These are phyloP conservation scores for Cladorrhinum sp. DNA, from an alignment of 2,329 filamentous ascomycete species.

Conservation along the genomic window DNA sequence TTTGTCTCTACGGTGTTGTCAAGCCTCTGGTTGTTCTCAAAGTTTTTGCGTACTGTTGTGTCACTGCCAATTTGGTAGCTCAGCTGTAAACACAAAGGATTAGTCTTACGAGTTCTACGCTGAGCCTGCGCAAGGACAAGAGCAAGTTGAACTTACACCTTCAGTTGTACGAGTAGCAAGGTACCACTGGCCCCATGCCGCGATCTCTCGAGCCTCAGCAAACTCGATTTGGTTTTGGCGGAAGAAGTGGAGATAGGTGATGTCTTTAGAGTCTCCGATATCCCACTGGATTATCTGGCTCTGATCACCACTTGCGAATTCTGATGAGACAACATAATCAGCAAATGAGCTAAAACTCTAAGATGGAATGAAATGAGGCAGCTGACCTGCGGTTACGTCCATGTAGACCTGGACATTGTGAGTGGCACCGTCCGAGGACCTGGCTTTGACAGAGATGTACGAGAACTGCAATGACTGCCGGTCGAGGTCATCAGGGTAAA, in stretches of 20 bases:
- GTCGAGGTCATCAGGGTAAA: conserved; percentile 63
- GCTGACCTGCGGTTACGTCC: conserved; percentile 66
- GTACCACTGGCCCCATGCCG: conserved; percentile 79
- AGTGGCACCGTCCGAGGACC: conserved; percentile 57
- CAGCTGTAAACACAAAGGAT: conserved; percentile 39
- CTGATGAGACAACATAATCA: conserved; percentile 38
- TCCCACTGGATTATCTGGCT: conserved; percentile 60
- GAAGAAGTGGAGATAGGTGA: conserved; percentile 64
- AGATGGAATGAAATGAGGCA: background rate
- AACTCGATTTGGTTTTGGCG: conserved; percentile 62
- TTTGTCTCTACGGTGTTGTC: conserved; percentile 61
- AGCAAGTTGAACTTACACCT: conserved; percentile 36
- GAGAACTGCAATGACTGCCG: conserved; percentile 69
- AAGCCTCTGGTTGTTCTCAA: conserved; percentile 61
- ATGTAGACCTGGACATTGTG: conserved; percentile 70
- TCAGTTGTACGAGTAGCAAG: conserved; percentile 62
- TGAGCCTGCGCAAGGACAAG: background rate
- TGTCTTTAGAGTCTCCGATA: conserved; percentile 45
- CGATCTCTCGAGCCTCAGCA: conserved; percentile 65
- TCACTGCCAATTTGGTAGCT: conserved; percentile 72
- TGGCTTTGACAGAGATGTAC: conserved; percentile 63
- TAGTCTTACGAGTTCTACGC: background rate
- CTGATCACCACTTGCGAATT: conserved; percentile 68
- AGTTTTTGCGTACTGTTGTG: conserved; percentile 61
- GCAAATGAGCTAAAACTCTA: conserved; percentile 12